Conservation (phyloP, 192 early-diverging fungal species). For the Phycomyces blakesleeanus region DNA sequence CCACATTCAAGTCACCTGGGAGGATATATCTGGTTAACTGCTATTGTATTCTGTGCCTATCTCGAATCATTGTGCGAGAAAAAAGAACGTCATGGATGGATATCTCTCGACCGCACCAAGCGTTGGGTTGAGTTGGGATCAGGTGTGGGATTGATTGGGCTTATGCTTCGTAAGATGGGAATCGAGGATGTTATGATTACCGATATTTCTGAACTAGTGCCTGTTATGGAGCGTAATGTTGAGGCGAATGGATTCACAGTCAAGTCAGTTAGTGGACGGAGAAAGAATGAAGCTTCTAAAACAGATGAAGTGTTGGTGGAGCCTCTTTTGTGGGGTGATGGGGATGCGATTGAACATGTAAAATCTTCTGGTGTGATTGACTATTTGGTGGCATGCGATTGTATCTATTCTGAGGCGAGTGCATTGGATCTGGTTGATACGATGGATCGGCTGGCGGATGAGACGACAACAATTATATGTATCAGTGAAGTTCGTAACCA, state of each 20-base stretch:
- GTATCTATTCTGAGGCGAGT: conserved; percentile 42
- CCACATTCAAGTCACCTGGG: conserved; percentile 38
- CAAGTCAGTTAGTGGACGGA: conserved; percentile 22
- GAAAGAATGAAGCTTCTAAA: not conserved
- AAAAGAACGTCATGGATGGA: conserved; percentile 20
- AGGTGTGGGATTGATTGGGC: conserved; percentile 39
- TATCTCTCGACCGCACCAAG: conserved; percentile 21
- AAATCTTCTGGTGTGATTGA: conserved; percentile 23
- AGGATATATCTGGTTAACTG: conserved; percentile 38
- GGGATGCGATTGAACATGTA: conserved; percentile 13
- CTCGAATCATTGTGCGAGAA: conserved; percentile 18
- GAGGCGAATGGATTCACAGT: conserved; percentile 21
- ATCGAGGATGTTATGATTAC: conserved; percentile 31
- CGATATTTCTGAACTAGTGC: conserved; percentile 33
- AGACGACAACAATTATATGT: conserved; percentile 30
- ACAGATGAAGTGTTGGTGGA: conserved; percentile 20
- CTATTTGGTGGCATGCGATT: conserved; percentile 38
- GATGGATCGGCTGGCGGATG: conserved; percentile 23
- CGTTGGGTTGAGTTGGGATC: conserved; percentile 40
- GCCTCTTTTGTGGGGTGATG: conserved; percentile 34
- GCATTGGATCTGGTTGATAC: conserved; percentile 34
- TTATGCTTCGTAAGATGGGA: conserved; percentile 33
- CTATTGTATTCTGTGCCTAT: conserved; percentile 36
- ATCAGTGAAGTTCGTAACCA: conserved; percentile 37
- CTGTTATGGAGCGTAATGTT: conserved; percentile 32